These are phyloP conservation scores for Fusarium austroafricanum DNA, from an alignment of 2,329 filamentous ascomycete genomes.

Conservation along the genomic window DNA sequence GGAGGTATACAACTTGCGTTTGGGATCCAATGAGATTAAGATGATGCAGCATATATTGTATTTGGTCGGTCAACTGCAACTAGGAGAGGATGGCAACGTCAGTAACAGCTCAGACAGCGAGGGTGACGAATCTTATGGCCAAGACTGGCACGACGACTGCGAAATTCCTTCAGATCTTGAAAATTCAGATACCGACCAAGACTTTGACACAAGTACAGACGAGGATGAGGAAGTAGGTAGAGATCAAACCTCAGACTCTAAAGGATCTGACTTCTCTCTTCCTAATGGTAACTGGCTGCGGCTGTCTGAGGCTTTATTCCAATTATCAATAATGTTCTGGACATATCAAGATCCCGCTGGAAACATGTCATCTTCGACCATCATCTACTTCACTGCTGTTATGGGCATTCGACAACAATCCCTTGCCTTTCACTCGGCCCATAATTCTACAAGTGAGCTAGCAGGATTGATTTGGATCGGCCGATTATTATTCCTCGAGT, in stretches of 20 bases:
- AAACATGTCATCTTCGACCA: not conserved
- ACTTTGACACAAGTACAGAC: no score
- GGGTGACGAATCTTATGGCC: not conserved
- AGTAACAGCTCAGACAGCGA: not conserved
- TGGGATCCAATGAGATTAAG: not conserved
- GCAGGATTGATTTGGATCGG: not conserved
- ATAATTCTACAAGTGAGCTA: not conserved
- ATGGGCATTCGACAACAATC: not conserved
- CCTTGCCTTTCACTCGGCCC: not conserved
- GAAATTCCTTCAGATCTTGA: not conserved
- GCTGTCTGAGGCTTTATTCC: conserved; percentile 2
- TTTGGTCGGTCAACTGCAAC: no score
- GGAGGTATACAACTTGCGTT: not conserved
- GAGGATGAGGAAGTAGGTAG: no score
- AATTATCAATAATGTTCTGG: not conserved
- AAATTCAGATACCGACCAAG: no score
- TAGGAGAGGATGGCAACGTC: not conserved
- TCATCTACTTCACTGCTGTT: not conserved
- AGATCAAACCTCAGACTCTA: not conserved
- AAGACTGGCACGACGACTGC: not conserved
- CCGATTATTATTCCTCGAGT: not conserved
- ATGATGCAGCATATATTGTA: not conserved
- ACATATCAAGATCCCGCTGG: not conserved
- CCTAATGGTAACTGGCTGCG: not conserved
- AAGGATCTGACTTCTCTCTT: not conserved